These are phyloP conservation scores for Neonothopanus nambi DNA, from an alignment of 1,284 basidiomycete species.

Conservation along the genomic window DNA sequence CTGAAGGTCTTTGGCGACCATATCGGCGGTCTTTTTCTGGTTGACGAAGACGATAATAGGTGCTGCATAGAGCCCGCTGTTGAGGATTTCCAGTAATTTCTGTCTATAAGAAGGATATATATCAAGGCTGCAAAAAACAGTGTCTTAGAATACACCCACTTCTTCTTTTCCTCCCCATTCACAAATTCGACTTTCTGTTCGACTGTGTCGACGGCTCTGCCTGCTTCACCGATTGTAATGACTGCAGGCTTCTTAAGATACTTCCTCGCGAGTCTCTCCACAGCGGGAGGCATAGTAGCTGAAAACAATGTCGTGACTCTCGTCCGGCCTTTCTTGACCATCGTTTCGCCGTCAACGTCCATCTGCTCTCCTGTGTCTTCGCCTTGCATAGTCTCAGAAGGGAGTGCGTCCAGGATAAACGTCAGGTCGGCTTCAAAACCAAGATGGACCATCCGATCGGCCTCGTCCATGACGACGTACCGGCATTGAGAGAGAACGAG, in stretches of 20 bases:
- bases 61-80: constrained; percentile 76
- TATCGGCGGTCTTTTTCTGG: constrained; percentile 98
- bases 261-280: constrained; percentile 92
- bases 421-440: constrained; percentile 95
- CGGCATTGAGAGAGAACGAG: constrained; percentile 95
- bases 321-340: constrained; percentile 72
- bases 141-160: constrained; percentile 47
- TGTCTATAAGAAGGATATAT: constrained; percentile 45
- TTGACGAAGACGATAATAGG: constrained; percentile 99
- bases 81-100: constrained; percentile 87
- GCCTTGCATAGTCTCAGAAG: constrained; percentile 82
- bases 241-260: constrained; percentile 92
- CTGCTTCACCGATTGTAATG: constrained; percentile 97
- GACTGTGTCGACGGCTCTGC: constrained; percentile 96
- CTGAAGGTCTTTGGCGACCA: constrained; percentile 90
- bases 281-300: constrained; percentile 97
- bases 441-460: constrained; percentile 97
- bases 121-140: constrained; percentile 14
- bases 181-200: constrained; percentile 97
- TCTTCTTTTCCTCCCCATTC: constrained; percentile 91
- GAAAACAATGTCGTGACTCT: constrained; percentile 94
- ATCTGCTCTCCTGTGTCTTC: constrained; percentile 71
- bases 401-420: constrained; percentile 93
- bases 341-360: constrained; percentile 41
- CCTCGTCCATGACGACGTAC: constrained; percentile 99